Evolutionary conservation across 176 grass and related monocot species (phyloP), one percentile per base, ranked within the genome.

Genomic region (Carex pumila): DNA sequence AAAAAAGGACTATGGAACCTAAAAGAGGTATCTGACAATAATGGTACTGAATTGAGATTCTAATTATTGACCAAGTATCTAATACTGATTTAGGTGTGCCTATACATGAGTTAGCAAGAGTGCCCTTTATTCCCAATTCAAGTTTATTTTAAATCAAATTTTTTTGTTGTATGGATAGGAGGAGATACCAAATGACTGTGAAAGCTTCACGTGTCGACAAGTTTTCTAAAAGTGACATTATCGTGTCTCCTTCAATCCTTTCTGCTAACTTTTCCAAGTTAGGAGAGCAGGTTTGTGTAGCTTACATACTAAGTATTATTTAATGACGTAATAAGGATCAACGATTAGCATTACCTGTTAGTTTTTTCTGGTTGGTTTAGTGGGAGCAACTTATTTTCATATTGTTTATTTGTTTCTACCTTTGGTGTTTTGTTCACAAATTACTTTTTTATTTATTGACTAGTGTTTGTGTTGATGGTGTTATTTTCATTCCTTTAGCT

Each of bases 181-280:
- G 71, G 70, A 87, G 86, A 64, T 64, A 80, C 39, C 62, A 19
- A 87, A 79, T 86, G 57, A 17, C 45, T 13, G 91, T 95, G 69
- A 95, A 77, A 54, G 96, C 96, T 13, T 85, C 96, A 59, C 88
- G 96, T 69, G 96, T 99, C 10, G 96, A 99, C 85, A 94, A 88
- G 58, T 99, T 81, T 76, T 99, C 93, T 14, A 99, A 99, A 87
- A 99, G 31, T 31, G 91, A 99, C 87, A 99, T 99, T 76, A 95
- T 99, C 11, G 96, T 99, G 47, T 99, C 96, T 59, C 96, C 96
- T 36, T 99, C 96, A 61, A 95, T 99, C 84, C 93, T 99, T 14
- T 99, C 96, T 65, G 96, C 96, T 78, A 99, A 95, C 80, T 99
- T 95, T 61, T 47, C 96, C 65, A 95, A 90, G 87, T 91, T 99